Conservation (phyloP, 2,329 filamentous ascomycete species). For the Clathrospora elynae region DNA sequence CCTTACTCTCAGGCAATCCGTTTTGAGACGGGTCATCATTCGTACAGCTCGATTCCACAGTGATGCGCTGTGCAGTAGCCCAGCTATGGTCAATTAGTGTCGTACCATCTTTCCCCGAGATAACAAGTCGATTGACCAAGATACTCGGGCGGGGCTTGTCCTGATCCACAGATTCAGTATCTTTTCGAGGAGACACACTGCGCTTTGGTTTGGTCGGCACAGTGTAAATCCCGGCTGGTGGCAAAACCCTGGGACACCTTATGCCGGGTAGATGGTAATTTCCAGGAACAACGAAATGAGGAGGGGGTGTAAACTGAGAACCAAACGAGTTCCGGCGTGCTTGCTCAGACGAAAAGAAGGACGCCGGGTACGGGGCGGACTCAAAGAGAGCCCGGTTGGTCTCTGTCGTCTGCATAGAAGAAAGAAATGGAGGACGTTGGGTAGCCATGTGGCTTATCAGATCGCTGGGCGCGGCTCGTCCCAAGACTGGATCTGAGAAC, state of each 20-base stretch:
- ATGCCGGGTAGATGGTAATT: background rate
- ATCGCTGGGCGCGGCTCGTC: background rate
- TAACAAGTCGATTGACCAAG: conserved; percentile 22
- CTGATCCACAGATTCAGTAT: background rate
- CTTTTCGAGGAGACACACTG: conserved; percentile 10
- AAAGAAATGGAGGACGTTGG: no score
- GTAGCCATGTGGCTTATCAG: background rate
- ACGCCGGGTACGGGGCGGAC: background rate
- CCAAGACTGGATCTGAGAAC: background rate
- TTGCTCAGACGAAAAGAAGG: background rate
- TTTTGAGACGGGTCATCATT: background rate
- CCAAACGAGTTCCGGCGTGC: background rate
- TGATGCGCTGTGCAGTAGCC: conserved; percentile 15
- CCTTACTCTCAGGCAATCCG: background rate
- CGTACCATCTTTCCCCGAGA: conserved; percentile 19
- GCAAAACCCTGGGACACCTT: conserved; percentile 10
- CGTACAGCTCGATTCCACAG: background rate
- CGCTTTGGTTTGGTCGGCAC: conserved; percentile 23
- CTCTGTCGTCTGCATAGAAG: background rate
- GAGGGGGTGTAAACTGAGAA: conserved; percentile 5
- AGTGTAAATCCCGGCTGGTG: conserved; percentile 28
- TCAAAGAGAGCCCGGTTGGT: no score
- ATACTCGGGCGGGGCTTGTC: conserved; percentile 1
- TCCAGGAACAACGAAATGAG: no score
- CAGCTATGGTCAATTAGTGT: conserved; percentile 30